Evolutionary conservation across 495 filamentous ascomycete genomes (phyloP).

Genomic region (Corynascus novoguineensis): DNA sequence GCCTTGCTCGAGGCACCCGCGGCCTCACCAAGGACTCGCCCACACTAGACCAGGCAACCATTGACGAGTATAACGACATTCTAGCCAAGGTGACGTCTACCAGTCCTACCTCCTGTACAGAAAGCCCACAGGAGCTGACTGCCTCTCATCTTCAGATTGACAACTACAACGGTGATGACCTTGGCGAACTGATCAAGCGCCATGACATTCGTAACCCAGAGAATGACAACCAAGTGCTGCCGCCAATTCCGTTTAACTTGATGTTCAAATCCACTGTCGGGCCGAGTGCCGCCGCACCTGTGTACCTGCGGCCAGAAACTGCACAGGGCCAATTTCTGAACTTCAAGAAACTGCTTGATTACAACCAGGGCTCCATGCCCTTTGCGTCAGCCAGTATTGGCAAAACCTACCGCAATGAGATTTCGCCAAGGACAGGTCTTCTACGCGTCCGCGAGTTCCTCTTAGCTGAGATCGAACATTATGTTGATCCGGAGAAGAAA

Average conservation of each 20-base stretch:
- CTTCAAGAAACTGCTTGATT: conserved; percentile 4
- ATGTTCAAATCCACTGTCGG: conserved; percentile 1
- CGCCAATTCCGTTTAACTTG: background rate
- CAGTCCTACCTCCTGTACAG: background rate
- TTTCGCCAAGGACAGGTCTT: background rate
- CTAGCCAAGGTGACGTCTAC: conserved; percentile 49
- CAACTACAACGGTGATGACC: conserved; percentile 56
- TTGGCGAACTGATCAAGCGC: background rate
- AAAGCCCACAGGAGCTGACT: too few relatives aligned
- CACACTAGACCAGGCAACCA: conserved; percentile 58
- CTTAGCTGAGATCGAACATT: conserved; percentile 2
- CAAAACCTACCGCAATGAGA: background rate
- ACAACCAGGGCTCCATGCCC: conserved; percentile 4
- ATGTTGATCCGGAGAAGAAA: background rate
- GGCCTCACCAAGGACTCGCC: conserved; percentile 41
- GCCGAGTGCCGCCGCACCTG: background rate
- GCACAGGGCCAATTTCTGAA: background rate
- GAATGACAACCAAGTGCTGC: background rate
- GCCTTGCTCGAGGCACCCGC: conserved; percentile 41
- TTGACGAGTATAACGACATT: conserved; percentile 62
- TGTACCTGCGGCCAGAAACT: background rate
- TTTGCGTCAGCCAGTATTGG: conserved; percentile 1
- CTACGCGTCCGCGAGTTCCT: background rate
- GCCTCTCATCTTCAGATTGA: conserved; percentile 42
- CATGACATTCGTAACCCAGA: conserved; percentile 2